Evolutionary conservation across 2,329 filamentous ascomycete species (phyloP).

Genomic region (Aspergillus sp.): DNA sequence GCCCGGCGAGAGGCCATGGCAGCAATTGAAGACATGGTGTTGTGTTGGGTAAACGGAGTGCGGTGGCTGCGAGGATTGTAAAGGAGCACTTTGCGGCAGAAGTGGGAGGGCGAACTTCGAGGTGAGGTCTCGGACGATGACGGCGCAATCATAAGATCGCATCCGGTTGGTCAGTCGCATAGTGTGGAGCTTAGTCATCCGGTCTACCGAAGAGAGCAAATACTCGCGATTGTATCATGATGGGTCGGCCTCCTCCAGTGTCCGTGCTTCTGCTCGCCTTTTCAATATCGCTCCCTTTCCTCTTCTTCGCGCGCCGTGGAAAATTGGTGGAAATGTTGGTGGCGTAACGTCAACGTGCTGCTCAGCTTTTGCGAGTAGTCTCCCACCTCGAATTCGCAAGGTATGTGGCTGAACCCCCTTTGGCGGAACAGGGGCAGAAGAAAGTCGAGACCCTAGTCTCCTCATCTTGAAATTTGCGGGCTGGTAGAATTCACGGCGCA

Average conservation of each 20-base stretch:
- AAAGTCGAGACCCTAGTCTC: not conserved
- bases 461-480: constrained; percentile 1
- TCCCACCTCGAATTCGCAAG: constrained; percentile 7
- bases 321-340: constrained; percentile 1
- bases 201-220: not conserved
- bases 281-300: constrained; percentile 1
- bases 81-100: constrained; percentile 13
- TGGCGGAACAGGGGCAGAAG: constrained; percentile 1
- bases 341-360: constrained; percentile 5
- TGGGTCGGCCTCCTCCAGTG: not conserved
- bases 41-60: constrained; percentile 14
- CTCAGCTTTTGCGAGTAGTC: not conserved
- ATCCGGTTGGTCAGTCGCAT: constrained; percentile 20
- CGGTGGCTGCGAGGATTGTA: constrained; percentile 19
- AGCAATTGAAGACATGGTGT: constrained; percentile 44
- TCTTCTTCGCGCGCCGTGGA: constrained; percentile 2
- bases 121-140: constrained; percentile 32
- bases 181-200: constrained; percentile 20
- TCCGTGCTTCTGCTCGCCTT: constrained; percentile 3
- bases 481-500: constrained; percentile 2
- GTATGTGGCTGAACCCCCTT: constrained; percentile 12
- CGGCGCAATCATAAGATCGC: constrained; percentile 30
- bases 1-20: constrained; percentile 43
- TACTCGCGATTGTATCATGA: not conserved
- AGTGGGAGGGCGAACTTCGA: constrained; percentile 29